Conservation (phyloP, 371 early-diverging fungal genomes). For the Rhizomucor miehei region DNA sequence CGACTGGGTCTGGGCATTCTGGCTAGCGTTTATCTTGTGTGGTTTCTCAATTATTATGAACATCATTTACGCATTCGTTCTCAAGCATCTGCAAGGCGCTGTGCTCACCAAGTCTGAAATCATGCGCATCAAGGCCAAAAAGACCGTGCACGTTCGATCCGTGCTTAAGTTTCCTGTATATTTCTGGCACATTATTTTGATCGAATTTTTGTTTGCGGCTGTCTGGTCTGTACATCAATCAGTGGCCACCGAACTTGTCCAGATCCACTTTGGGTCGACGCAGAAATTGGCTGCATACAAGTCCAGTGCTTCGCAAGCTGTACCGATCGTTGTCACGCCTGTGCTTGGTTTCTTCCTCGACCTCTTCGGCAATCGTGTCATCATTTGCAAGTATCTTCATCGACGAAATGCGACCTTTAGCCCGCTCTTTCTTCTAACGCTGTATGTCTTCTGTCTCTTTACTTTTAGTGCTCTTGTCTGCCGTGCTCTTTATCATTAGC, state of each 20-base stretch:
- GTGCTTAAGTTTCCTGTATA: slow-evolving; percentile 44
- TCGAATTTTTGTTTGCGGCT: slow-evolving; percentile 46
- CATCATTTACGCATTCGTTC: slow-evolving; percentile 40
- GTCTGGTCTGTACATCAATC: slow-evolving; percentile 57
- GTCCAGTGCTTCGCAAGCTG: slow-evolving; percentile 46
- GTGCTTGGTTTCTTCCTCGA: slow-evolving; percentile 54
- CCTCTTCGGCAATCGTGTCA: slow-evolving; percentile 42
- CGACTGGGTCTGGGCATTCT: slow-evolving; percentile 53
- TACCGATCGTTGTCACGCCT: slow-evolving; percentile 59
- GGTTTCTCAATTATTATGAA: slow-evolving; percentile 45
- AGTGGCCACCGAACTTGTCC: slow-evolving; percentile 44
- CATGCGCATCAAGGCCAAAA: slow-evolving; percentile 25
- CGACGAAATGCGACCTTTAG: no score
- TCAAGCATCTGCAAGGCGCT: slow-evolving; percentile 34
- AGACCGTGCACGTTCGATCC: slow-evolving; percentile 36
- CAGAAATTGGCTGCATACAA: slow-evolving; percentile 49
- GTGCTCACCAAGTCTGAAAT: slow-evolving; percentile 21
- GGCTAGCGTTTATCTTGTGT: slow-evolving; percentile 49
- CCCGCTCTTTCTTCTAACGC: background rate
- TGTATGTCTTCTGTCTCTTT: background rate
- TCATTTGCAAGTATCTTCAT: slow-evolving; percentile 17
- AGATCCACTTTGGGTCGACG: slow-evolving; percentile 36
- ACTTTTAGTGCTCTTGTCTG: slow-evolving; percentile 24
- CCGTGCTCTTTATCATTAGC: slow-evolving; percentile 43
- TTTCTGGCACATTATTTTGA: slow-evolving; percentile 48